phyloP scores from a whole-genome alignment of 306 rosid species.

The peach (Prunus persica) region DNA sequence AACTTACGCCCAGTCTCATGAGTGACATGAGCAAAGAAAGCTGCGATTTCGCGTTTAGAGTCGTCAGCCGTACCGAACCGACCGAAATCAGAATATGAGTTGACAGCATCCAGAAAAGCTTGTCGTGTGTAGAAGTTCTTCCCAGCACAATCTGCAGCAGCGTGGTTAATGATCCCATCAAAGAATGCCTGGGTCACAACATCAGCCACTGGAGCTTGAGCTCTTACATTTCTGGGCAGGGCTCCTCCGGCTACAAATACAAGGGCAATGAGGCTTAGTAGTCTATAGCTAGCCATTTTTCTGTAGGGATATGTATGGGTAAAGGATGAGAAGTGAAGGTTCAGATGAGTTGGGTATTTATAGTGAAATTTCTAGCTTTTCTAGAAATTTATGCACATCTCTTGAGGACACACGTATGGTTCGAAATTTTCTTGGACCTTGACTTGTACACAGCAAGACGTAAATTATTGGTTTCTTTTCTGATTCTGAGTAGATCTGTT shows the following conservation, averaged over 20 bases:
- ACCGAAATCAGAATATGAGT: slow-evolving; percentile 16
- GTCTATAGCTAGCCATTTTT: neutral
- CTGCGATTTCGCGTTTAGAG: slow-evolving; percentile 34
- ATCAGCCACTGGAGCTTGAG: slow-evolving; percentile 10
- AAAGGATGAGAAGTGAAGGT: neutral
- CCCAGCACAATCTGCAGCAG: slow-evolving; percentile 18
- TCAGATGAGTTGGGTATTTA: neutral
- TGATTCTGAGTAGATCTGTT: no score
- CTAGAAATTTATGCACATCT: neutral
- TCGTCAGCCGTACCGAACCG: slow-evolving; percentile 8
- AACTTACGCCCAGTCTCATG: slow-evolving; percentile 32
- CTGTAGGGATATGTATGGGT: neutral
- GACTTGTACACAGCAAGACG: neutral
- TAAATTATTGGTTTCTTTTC: neutral
- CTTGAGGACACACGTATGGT: neutral
- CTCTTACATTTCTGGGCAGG: neutral
- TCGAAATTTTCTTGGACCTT: neutral
- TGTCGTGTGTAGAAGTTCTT: slow-evolving; percentile 29
- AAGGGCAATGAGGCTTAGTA: neutral
- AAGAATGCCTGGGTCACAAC: slow-evolving; percentile 27
- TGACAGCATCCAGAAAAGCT: slow-evolving; percentile 24
- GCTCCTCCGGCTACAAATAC: neutral
- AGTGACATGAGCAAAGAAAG: slow-evolving; percentile 34
- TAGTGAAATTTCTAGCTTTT: neutral
- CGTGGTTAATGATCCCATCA: slow-evolving; percentile 17